Conservation (phyloP, 176 grass and related monocot genomes). For the Eragrostis curvula region DNA sequence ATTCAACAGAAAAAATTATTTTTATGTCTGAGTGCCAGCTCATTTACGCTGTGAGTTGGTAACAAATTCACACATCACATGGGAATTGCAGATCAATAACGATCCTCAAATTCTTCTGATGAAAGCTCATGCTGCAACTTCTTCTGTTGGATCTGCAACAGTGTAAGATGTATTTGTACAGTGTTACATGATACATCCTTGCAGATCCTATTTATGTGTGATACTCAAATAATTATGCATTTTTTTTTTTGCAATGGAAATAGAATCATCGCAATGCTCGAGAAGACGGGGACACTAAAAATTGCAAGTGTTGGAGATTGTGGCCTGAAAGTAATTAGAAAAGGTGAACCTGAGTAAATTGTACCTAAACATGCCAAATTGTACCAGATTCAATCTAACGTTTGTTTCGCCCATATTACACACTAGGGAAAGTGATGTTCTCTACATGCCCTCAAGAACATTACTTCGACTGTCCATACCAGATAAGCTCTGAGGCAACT, state of each 20-base stretch:
- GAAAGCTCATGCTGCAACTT: conserved; percentile 89
- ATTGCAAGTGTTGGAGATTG: conserved; percentile 92
- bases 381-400: neutral
- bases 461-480: conserved; percentile 96
- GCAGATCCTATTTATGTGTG: neutral
- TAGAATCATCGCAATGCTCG: conserved; percentile 81
- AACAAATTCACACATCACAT: conserved; percentile 22
- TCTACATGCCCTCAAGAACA: conserved; percentile 88
- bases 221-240: neutral
- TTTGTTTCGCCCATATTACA: neutral
- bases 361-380: conserved; percentile 21
- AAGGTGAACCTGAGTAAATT: conserved; percentile 54
- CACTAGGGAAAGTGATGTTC: conserved; percentile 80
- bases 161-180: conserved; percentile 55
- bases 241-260: conserved; percentile 22
- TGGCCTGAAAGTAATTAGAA: conserved; percentile 78
- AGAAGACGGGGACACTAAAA: conserved; percentile 81
- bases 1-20: conserved; percentile 8
- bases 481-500: conserved; percentile 81
- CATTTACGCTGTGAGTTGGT: neutral
- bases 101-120: conserved; percentile 88
- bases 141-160: conserved; percentile 82
- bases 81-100: conserved; percentile 59
- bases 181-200: conserved; percentile 37
- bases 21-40: neutral